These are phyloP conservation scores for Phytophthora tubulina DNA, from an alignment of 352 stramenopile genomes.

Conservation along the genomic window DNA sequence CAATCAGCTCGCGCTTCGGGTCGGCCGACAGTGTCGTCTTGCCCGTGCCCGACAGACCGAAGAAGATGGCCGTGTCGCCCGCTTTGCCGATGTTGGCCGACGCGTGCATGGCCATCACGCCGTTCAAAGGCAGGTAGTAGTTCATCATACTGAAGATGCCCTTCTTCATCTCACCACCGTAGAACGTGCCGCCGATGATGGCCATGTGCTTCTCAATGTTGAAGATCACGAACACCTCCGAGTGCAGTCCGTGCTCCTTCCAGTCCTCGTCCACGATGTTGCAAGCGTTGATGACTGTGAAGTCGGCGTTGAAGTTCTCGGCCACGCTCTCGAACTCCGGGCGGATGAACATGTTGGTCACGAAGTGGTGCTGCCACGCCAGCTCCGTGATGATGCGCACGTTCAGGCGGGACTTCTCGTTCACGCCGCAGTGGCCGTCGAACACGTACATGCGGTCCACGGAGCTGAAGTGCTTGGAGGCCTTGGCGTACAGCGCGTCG, in stretches of 20 bases:
- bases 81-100: conserved; percentile 97
- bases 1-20: conserved; percentile 83
- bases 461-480: conserved; percentile 93
- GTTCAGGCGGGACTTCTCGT: conserved; percentile 92
- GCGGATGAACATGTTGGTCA: conserved; percentile 97
- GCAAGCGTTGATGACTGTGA: conserved; percentile 98
- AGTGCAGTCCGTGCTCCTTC: conserved; percentile 94
- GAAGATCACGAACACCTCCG: conserved; percentile 97
- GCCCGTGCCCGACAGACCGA: conserved; percentile 93
- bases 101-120: conserved; percentile 98
- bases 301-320: conserved; percentile 95
- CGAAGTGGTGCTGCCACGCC: conserved; percentile 98
- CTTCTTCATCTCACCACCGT: conserved; percentile 99
- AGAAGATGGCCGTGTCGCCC: conserved; percentile 98
- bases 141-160: conserved; percentile 99
- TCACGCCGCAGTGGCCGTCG: conserved; percentile 96
- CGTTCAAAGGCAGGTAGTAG: conserved; percentile 96
- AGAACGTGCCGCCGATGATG: conserved; percentile 97
- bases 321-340: conserved; percentile 86
- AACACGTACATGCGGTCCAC: conserved; percentile 96
- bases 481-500: conserved; percentile 95
- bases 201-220: conserved; percentile 97
- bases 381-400: conserved; percentile 98
- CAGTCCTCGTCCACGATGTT: conserved; percentile 95
- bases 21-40: conserved; percentile 95